Conservation (phyloP, 1,284 basidiomycete species). For the Trichosporon sp. region DNA sequence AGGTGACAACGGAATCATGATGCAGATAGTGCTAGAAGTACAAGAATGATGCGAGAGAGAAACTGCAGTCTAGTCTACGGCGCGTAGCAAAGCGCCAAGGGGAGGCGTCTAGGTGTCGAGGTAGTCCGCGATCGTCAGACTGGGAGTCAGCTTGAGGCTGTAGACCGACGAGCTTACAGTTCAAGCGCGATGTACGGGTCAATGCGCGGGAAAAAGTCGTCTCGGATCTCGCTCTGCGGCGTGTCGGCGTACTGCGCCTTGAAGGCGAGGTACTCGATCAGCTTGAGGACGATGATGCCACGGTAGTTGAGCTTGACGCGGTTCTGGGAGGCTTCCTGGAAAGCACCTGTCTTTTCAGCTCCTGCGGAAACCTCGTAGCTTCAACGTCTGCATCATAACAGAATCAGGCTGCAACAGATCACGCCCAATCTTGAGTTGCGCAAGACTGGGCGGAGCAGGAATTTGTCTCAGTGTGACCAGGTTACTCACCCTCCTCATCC, state of each 20-base stretch:
- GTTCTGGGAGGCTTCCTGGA: conserved; percentile 47
- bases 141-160: conserved; percentile 15
- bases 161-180: conserved; percentile 47
- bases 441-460: too few relatives aligned
- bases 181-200: conserved; percentile 56
- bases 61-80: neutral
- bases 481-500: conserved; percentile 42
- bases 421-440: too few relatives aligned
- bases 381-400: too few relatives aligned
- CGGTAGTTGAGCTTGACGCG: conserved; percentile 47
- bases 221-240: conserved; percentile 48
- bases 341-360: conserved; percentile 34
- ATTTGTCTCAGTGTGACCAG: neutral
- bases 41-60: neutral
- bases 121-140: conserved; percentile 49
- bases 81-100: too few relatives aligned
- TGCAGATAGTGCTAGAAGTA: conserved; percentile 9
- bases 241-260: conserved; percentile 51
- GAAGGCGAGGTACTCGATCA: conserved; percentile 56
- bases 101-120: conserved; percentile 34
- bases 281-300: conserved; percentile 54
- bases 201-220: conserved; percentile 54
- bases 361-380: too few relatives aligned
- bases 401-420: too few relatives aligned
- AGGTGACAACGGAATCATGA: neutral